Percentiles rank a stretch among this genome's conserved stretches.
These are phyloP conservation scores for Aspergillus steynii DNA, from an alignment of 495 filamentous ascomycete species.

Conservation along the genomic window DNA sequence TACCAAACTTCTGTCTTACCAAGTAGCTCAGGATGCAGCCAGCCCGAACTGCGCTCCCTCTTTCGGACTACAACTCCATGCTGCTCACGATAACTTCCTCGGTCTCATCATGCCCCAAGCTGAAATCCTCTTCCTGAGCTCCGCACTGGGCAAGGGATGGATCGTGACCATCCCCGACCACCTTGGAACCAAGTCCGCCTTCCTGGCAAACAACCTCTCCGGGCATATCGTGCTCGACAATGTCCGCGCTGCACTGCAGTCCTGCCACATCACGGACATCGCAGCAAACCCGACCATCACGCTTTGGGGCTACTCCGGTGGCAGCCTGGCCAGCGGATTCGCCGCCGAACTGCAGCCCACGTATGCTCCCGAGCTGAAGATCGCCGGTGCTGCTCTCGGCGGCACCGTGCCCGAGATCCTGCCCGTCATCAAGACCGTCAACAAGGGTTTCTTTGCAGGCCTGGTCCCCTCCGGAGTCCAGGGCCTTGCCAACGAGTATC, in stretches of 20 bases:
- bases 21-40: constrained; percentile 44
- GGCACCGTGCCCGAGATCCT: constrained; percentile 33
- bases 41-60: constrained; percentile 32
- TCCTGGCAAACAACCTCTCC: constrained; percentile 40
- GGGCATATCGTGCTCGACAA: constrained; percentile 51
- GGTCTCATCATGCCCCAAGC: constrained; percentile 27
- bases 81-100: constrained; percentile 14
- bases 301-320: constrained; percentile 57
- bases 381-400: constrained; percentile 48
- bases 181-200: constrained; percentile 43
- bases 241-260: constrained; percentile 40
- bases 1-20: constrained; percentile 43
- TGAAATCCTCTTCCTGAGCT: constrained; percentile 29
- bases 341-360: constrained; percentile 47
- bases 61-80: constrained; percentile 18
- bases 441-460: constrained; percentile 22
- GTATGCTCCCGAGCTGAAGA: constrained; percentile 52
- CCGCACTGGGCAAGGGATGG: constrained; percentile 43
- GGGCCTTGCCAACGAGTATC: constrained; percentile 27
- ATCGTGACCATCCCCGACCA: constrained; percentile 50
- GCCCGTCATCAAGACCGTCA: constrained; percentile 21
- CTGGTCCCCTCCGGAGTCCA: constrained; percentile 21
- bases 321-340: constrained; percentile 47
- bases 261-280: constrained; percentile 18
- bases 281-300: constrained; percentile 23